Evolutionary conservation across 1,284 basidiomycete species (phyloP), one percentile per base, ranked within the genome.

Genomic region (Heliocybe sulcata): DNA sequence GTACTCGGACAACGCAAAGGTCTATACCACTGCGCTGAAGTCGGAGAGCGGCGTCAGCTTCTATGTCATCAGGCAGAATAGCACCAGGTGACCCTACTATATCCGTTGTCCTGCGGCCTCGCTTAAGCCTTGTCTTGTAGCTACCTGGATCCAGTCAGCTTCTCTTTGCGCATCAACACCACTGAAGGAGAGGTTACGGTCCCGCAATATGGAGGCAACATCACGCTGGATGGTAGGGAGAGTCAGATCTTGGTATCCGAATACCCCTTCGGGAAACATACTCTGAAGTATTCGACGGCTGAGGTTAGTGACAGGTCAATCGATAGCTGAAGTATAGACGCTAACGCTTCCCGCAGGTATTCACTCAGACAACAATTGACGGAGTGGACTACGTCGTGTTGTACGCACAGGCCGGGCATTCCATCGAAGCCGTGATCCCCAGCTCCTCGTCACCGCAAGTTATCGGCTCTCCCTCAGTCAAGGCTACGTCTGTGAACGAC

Each of bases 51-150:
- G 65, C 3, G 65, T 64, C 6, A 70, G 71, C 57, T 81, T 79
- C 58, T 80, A 79, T 60, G 59, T 81, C 54, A 68, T 77, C 19
- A 61, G 79, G n/a, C 77, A 79, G 58, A 56, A 57, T 2, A 70
- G 68, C 22, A 71, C 70, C 52, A 58, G 58, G 54, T 62, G 52
- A 22, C 59, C n/a, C n/a, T n/a, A n/a, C n/a, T n/a, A n/a, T n/a
- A n/a, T n/a, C n/a, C n/a, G n/a, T n/a, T n/a, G n/a, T n/a, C n/a
- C n/a, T n/a, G n/a, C n/a, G n/a, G n/a, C n/a, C n/a, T n/a, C n/a
- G n/a, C n/a, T n/a, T n/a, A n/a, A n/a, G n/a, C n/a, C n/a, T n/a
- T n/a, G 38, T 42, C 19, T 20, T 22, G 20, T 47, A 61, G 60
- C 20, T 38, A 54, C 50, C 38, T 54, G 3, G 47, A 45, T 2